Base-by-base conservation (phyloP, 345 rosid genomes). In the Lepidium aucheri region DNA sequence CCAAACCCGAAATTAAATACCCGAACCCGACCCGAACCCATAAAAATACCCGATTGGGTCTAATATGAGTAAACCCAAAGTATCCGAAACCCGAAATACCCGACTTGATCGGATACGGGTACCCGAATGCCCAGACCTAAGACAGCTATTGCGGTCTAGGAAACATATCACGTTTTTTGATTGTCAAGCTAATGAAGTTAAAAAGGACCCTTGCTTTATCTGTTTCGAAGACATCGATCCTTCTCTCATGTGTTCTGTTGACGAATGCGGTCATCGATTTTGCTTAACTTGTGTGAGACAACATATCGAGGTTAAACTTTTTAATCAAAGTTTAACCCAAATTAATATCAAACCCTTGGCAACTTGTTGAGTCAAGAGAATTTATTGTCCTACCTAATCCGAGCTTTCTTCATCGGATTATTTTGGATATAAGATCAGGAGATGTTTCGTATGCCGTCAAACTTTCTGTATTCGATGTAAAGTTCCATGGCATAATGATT, bases 211-310 rank as follows among this genome's bases (percentile, higher is more conserved):
- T 36, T 85, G 90, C 63, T 65, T 50, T 10, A 83, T 91, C 35
- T 91, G 91, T 74, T 75, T 78, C 32, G 84, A 81, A 69, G 88
- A 83, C 66, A 69, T 63, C 22, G 80, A 77, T 58, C 52, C 57
- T 44, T 50, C 43, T 1, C 60, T 49, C 73, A 82, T 88, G 73
- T 86, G 86, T 72, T 47, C 80, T 2, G 80, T 91, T 65, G 83
- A 77, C 57, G 70, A 73, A 8, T 90, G 95, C 61, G 41, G 58
- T 46, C 93, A 88, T 40, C 69, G 85, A 5, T 88, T 73, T 45
- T 91, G 96, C 71, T 65, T 76, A 60, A 62, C 85, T 58, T 90
- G 96, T 67, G 83, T 88, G 81, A 90, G 72, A 57, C 81, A 76
- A 69, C 90, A 88, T 43, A 78, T 83, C 17, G 86, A 86, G 72